Evolutionary conservation across 139 green algal species (phyloP), one percentile per base, ranked within the genome.

Genomic region (Micractinium conductrix): DNA sequence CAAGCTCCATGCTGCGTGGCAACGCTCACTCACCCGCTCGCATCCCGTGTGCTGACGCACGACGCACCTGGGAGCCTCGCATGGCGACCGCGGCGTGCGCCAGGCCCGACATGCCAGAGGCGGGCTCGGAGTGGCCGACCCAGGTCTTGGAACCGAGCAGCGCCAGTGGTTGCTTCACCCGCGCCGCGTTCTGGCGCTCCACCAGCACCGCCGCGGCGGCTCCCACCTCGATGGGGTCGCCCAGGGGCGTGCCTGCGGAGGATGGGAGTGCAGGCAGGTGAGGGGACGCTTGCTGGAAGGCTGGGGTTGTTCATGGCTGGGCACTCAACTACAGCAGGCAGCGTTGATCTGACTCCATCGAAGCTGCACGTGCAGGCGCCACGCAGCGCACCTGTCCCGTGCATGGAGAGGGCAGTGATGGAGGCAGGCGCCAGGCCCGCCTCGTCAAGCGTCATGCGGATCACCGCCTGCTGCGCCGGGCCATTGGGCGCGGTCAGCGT

Each of bases 221-320:
- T 5, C 95, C 93, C 8, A 96, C 86, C 84, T 98, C 95, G n/a
- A 98, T 97, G 71, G 95, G 94, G 73, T 98, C 95, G 21, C 95
- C 93, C 74, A 97, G 91, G 3, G 90, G 84, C 0, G 95, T 97
- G 40, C 93, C 94, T 70, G 67, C 87, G 48, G 17, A 30, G 38
- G 16, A 71, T 74, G 33, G 37, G 33, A 78, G 7, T 60, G n/a
- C 42, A 33, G 12, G 43, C 35, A 19, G 26, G 22, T 7, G 28
- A 5, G 30, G 62, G 19, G 62, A 37, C 26, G 19, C 19, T 38
- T 30, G 14, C 19, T 68, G 58, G 6, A 30, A n/a, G 58, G 21
- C 21, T 9, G 58, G 16, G 58, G 16, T 30, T n/a, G 9, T 35
- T 6, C 19, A n/a, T 9, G 58, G 24, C 22, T 30, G 58, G 16